These are phyloP conservation scores for Zygosaccharomyces pseudorouxii DNA, from an alignment of 805 yeast genomes.

Conservation along the genomic window DNA sequence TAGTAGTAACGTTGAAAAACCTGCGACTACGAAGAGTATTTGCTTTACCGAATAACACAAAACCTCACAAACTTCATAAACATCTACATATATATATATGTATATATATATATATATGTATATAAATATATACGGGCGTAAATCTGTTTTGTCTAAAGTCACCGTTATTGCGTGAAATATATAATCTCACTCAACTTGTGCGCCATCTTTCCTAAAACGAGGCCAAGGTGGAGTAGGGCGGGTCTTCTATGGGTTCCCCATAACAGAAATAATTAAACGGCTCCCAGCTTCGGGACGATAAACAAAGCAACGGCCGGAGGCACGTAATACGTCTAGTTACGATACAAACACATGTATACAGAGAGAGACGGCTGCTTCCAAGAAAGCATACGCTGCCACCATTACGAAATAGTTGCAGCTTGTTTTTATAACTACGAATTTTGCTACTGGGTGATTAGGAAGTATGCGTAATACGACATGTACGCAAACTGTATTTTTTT, in stretches of 20 bases:
- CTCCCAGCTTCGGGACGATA: not conserved
- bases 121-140: not conserved
- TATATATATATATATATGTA: not conserved
- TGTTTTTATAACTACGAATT: not conserved
- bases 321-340: not conserved
- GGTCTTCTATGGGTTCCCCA: constrained; percentile 1
- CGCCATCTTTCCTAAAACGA: constrained; percentile 6
- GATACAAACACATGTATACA: not conserved
- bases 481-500: not conserved
- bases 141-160: not conserved
- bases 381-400: not conserved
- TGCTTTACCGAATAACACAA: no score
- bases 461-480: no score
- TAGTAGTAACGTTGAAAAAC: no score
- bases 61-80: not conserved
- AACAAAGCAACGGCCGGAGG: constrained; percentile 6
- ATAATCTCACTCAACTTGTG: constrained; percentile 5
- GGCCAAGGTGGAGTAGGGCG: constrained; percentile 1
- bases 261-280: constrained; percentile 6
- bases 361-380: not conserved
- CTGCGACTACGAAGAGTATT: no score
- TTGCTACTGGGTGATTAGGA: not conserved
- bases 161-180: constrained; percentile 4
- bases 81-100: not conserved
- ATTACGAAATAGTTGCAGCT: not conserved